These are phyloP conservation scores for Pichia thaimueangensis DNA, from an alignment of 805 yeast species.

Conservation along the genomic window DNA sequence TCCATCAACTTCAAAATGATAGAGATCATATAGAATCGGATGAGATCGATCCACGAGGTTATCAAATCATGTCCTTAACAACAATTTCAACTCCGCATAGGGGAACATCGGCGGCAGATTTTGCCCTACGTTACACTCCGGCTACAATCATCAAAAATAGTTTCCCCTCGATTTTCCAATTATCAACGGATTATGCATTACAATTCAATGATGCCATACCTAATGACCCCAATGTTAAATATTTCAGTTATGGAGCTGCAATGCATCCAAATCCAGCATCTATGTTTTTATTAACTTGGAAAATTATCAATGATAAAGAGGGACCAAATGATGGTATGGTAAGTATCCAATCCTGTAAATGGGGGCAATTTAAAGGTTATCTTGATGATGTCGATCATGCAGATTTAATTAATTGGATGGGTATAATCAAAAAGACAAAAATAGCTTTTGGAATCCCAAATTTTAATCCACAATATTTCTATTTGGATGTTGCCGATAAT, in stretches of 20 bases:
- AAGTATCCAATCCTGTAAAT: constrained; percentile 65
- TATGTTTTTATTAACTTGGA: constrained; percentile 60
- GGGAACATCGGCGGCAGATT: constrained; percentile 81
- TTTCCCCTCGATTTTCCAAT: constrained; percentile 48
- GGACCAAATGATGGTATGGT: constrained; percentile 84
- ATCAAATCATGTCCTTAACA: constrained; percentile 59
- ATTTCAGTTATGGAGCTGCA: constrained; percentile 79
- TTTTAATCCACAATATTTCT: constrained; percentile 64
- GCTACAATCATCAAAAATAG: constrained; percentile 12
- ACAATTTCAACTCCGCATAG: constrained; percentile 86
- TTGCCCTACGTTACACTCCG: constrained; percentile 34
- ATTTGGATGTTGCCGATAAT: constrained; percentile 59
- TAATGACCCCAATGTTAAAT: constrained; percentile 57
- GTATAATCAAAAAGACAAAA: constrained; percentile 36
- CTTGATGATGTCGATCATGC: constrained; percentile 74
- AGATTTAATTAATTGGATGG: constrained; percentile 82
- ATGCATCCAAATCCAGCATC: constrained; percentile 58
- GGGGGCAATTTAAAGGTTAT: constrained; percentile 84
- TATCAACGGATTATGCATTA: constrained; percentile 50
- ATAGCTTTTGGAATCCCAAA: constrained; percentile 23
- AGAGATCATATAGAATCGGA: too few species aligned
- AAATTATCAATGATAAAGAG: constrained; percentile 41
- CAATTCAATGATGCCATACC: constrained; percentile 46
- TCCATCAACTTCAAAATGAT: constrained; percentile 45
- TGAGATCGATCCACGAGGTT: constrained; percentile 22